phyloP scores from a whole-genome alignment of 1,284 basidiomycete species.

The Trametes polyzona region DNA sequence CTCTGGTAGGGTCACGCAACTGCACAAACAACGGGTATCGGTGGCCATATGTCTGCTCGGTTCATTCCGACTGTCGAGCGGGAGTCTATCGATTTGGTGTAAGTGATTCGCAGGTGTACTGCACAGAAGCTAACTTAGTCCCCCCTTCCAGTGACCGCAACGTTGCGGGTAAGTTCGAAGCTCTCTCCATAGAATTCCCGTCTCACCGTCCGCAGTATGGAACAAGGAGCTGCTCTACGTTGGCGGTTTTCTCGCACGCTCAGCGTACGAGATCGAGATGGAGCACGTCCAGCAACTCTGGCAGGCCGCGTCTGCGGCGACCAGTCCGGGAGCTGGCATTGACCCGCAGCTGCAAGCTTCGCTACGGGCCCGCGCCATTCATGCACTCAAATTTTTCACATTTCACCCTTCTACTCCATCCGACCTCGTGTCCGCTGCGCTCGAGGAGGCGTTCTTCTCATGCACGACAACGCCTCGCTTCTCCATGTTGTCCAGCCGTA shows the following conservation, averaged over 20 bases:
- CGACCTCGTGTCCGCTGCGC: slow-evolving; percentile 74
- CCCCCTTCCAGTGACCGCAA: slow-evolving; percentile 66
- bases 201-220: slow-evolving; percentile 59
- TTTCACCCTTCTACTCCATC: slow-evolving; percentile 90
- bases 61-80: slow-evolving; percentile 98
- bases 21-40: slow-evolving; percentile 91
- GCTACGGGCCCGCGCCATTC: slow-evolving; percentile 72
- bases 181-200: background rate
- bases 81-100: slow-evolving; percentile 91
- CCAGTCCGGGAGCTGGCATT: slow-evolving; percentile 32
- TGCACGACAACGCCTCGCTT: slow-evolving; percentile 44
- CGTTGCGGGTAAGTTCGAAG: slow-evolving; percentile 58
- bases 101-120: too few relatives aligned
- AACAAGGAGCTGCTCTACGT: slow-evolving; percentile 87
- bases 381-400: slow-evolving; percentile 89
- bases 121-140: too few relatives aligned
- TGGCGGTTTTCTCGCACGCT: slow-evolving; percentile 82
- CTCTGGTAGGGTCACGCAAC: slow-evolving; percentile 72
- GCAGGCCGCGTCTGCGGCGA: slow-evolving; percentile 48
- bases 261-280: slow-evolving; percentile 89
- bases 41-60: slow-evolving; percentile 88
- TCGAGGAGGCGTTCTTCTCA: slow-evolving; percentile 85
- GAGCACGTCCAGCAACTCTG: slow-evolving; percentile 57
- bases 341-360: slow-evolving; percentile 47
- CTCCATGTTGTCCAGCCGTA: slow-evolving; percentile 34